Conservation (phyloP, 805 yeast genomes). For the Yamadazyma scolyti region DNA sequence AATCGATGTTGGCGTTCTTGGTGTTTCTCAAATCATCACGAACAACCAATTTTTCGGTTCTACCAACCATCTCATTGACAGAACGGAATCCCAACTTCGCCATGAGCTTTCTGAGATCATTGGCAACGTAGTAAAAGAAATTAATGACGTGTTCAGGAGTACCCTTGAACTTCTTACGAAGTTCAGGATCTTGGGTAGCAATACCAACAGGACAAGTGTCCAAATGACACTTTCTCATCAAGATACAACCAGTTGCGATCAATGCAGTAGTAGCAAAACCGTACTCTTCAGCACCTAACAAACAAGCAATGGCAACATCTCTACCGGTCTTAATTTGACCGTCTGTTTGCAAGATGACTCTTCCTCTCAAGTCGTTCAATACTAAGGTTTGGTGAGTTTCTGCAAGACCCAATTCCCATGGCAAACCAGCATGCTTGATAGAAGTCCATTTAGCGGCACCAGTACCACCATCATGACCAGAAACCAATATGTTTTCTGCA, state of each 20-base stretch:
- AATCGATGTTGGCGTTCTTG: constrained; percentile 87
- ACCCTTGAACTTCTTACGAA: constrained; percentile 89
- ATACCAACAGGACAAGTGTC: constrained; percentile 97
- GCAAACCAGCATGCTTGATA: constrained; percentile 94
- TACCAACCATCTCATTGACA: constrained; percentile 97
- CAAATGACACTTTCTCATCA: constrained; percentile 85
- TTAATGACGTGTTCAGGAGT: constrained; percentile 98
- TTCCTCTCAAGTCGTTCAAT: constrained; percentile 90
- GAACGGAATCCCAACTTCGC: constrained; percentile 94
- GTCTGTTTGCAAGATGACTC: constrained; percentile 95
- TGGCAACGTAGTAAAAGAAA: constrained; percentile 92
- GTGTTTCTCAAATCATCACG: constrained; percentile 82
- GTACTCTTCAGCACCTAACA: constrained; percentile 98
- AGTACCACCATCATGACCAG: constrained; percentile 99
- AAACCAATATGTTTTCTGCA: constrained; percentile 91
- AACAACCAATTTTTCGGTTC: constrained; percentile 83
- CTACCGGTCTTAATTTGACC: constrained; percentile 97
- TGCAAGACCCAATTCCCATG: constrained; percentile 98
- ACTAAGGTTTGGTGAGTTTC: constrained; percentile 98
- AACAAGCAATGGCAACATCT: constrained; percentile 93
- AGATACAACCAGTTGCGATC: constrained; percentile 95
- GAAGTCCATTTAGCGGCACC: constrained; percentile 99
- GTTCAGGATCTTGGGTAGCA: constrained; percentile 96
- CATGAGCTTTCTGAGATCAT: constrained; percentile 90
- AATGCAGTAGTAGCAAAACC: constrained; percentile 97